These are phyloP conservation scores for Pyrenochaeta sp. DNA, from an alignment of 2,329 filamentous ascomycete species.

Conservation along the genomic window DNA sequence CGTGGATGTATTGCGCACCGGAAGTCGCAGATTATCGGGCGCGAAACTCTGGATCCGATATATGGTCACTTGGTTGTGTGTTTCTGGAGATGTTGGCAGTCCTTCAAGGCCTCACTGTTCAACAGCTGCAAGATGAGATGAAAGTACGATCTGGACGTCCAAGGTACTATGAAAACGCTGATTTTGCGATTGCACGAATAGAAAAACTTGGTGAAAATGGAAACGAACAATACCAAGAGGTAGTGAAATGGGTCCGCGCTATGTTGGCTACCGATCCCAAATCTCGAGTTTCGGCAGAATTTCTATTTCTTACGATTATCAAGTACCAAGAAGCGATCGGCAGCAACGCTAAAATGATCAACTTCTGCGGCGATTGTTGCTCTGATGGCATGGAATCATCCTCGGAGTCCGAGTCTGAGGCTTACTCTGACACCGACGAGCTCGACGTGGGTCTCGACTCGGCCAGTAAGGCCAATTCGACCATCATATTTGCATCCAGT, in stretches of 20 bases:
- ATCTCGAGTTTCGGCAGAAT: not conserved
- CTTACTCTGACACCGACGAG: too few relatives aligned
- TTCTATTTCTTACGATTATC: not conserved
- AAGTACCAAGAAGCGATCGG: not conserved
- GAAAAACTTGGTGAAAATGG: not conserved
- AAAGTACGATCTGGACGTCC: not conserved
- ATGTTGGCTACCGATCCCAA: not conserved
- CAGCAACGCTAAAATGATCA: not conserved
- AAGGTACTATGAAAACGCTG: not conserved
- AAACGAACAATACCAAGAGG: not conserved
- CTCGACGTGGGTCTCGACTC: too few relatives aligned
- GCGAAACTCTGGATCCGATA: conserved; percentile 21
- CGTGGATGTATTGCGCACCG: conserved; percentile 11
- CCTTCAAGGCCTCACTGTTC: not conserved
- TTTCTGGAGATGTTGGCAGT: conserved; percentile 21
- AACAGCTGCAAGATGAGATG: not conserved
- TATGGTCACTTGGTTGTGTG: conserved; percentile 23
- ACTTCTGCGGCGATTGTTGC: not conserved
- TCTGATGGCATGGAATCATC: too few relatives aligned
- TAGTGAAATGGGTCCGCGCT: not conserved
- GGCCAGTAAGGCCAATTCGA: too few relatives aligned
- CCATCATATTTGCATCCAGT: too few relatives aligned
- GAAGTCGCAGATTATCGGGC: conserved; percentile 12
- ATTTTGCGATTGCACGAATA: not conserved
- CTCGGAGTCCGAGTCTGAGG: too few relatives aligned